Evolutionary conservation across 2,329 filamentous ascomycete species (phyloP).

Genomic region (Paecilomyces sp.): DNA sequence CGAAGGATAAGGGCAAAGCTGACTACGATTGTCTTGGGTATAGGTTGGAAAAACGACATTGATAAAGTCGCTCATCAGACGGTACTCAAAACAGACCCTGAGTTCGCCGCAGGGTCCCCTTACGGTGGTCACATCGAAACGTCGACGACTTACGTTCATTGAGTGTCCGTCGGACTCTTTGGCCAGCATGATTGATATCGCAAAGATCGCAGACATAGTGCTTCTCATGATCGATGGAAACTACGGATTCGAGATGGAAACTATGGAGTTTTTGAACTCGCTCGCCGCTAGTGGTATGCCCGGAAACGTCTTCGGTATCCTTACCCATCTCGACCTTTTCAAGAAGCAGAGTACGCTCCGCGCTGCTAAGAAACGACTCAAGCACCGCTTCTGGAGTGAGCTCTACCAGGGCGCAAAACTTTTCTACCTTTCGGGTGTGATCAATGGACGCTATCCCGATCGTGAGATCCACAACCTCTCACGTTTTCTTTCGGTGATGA

Average conservation of each 20-base stretch:
- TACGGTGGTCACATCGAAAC: slow-evolving; percentile 94
- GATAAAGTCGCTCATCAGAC: slow-evolving; percentile 84
- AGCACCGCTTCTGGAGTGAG: slow-evolving; percentile 94
- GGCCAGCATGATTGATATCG: slow-evolving; percentile 92
- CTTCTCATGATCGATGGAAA: slow-evolving; percentile 98
- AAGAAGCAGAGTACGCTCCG: slow-evolving; percentile 86
- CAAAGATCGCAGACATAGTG: slow-evolving; percentile 96
- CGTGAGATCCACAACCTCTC: slow-evolving; percentile 93
- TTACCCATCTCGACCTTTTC: slow-evolving; percentile 94
- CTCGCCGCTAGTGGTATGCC: slow-evolving; percentile 95
- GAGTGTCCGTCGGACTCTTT: slow-evolving; percentile 93
- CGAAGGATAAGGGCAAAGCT: neutral
- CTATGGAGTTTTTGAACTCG: slow-evolving; percentile 97
- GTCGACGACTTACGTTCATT: slow-evolving; percentile 86
- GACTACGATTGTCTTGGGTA: slow-evolving; percentile 3
- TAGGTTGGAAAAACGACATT: slow-evolving; percentile 82
- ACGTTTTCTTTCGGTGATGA: slow-evolving; percentile 96
- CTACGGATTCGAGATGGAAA: slow-evolving; percentile 99
- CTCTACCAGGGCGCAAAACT: slow-evolving; percentile 94
- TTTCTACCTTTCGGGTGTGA: slow-evolving; percentile 92
- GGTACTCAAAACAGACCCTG: slow-evolving; percentile 93
- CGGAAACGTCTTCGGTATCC: slow-evolving; percentile 93
- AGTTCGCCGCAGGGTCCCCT: slow-evolving; percentile 85
- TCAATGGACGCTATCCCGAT: slow-evolving; percentile 94
- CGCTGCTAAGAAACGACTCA: slow-evolving; percentile 91